Evolutionary conservation across 331 rosid species (phyloP).

Genomic region (Stylosanthes scabra): DNA sequence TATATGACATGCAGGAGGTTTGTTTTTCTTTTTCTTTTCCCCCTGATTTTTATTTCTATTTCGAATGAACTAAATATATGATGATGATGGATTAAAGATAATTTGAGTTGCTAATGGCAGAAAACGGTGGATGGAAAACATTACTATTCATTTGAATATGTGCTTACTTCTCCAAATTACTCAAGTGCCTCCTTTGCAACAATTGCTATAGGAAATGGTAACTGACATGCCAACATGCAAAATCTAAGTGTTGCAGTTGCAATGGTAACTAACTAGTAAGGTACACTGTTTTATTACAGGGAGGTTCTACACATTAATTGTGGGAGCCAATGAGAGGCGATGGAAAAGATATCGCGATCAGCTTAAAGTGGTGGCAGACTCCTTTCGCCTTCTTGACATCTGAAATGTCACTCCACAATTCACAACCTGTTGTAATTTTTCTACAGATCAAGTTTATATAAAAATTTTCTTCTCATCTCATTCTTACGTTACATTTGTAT

Average conservation of each 20-base stretch:
- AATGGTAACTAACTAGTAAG: constrained; percentile 6
- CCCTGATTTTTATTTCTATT: constrained; percentile 15
- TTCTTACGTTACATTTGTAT: not conserved
- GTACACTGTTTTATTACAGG: constrained; percentile 46
- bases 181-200: constrained; percentile 77
- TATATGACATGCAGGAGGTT: constrained; percentile 83
- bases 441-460: constrained; percentile 5
- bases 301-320: constrained; percentile 80
- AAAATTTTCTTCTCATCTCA: not conserved
- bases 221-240: constrained; percentile 26
- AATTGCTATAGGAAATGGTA: constrained; percentile 91
- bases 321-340: constrained; percentile 88
- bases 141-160: constrained; percentile 85
- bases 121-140: constrained; percentile 73
- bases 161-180: constrained; percentile 71
- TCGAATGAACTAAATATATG: not conserved
- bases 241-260: constrained; percentile 3
- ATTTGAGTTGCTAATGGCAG: constrained; percentile 61
- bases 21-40: constrained; percentile 31
- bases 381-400: constrained; percentile 86
- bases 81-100: constrained; percentile 12
- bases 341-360: constrained; percentile 80
- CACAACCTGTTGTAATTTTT: constrained; percentile 16
- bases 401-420: constrained; percentile 39
- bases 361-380: constrained; percentile 95